phyloP scores from a whole-genome alignment of 1,284 basidiomycete species.

The Tilletia caries region DNA sequence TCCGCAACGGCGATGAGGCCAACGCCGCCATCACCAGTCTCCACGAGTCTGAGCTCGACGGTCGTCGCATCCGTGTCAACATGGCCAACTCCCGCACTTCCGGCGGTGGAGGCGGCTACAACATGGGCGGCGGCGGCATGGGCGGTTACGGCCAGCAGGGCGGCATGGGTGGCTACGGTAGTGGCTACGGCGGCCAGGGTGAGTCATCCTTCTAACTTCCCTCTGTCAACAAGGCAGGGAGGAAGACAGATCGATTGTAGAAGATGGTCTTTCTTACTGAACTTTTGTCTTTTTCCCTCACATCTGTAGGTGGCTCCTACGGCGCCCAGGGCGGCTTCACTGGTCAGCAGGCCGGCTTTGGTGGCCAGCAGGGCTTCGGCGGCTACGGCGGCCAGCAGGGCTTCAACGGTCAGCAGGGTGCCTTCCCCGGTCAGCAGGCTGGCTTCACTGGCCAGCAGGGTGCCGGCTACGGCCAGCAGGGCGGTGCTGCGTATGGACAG shows the following conservation, averaged over 20 bases:
- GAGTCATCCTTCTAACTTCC: neutral
- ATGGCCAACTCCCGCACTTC: constrained; percentile 76
- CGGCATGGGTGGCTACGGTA: constrained; percentile 52
- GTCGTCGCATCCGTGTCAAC: constrained; percentile 83
- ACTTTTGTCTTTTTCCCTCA: neutral
- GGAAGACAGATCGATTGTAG: no score
- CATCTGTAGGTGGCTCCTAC: neutral
- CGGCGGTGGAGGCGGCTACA: constrained; percentile 35
- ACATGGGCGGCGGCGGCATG: constrained; percentile 24
- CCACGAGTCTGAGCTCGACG: constrained; percentile 91
- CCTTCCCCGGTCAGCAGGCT: constrained; percentile 23
- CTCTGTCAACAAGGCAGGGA: no score
- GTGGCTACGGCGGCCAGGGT: constrained; percentile 21
- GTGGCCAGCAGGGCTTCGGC: constrained; percentile 27
- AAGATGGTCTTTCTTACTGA: no score
- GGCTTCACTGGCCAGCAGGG: constrained; percentile 34
- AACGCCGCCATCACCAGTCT: constrained; percentile 71
- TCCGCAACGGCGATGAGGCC: constrained; percentile 63
- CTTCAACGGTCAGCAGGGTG: constrained; percentile 16
- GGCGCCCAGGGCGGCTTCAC: constrained; percentile 32
- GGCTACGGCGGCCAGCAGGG: constrained; percentile 24
- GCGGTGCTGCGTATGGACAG: constrained; percentile 27
- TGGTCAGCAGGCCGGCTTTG: constrained; percentile 37
- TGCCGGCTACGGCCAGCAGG: constrained; percentile 36
- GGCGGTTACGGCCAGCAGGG: constrained; percentile 35